A percentile compares a stretch with the other conserved stretches of the same genome.
phyloP scores from a whole-genome alignment of 345 rosid species.

The Conringia planisiliqua region DNA sequence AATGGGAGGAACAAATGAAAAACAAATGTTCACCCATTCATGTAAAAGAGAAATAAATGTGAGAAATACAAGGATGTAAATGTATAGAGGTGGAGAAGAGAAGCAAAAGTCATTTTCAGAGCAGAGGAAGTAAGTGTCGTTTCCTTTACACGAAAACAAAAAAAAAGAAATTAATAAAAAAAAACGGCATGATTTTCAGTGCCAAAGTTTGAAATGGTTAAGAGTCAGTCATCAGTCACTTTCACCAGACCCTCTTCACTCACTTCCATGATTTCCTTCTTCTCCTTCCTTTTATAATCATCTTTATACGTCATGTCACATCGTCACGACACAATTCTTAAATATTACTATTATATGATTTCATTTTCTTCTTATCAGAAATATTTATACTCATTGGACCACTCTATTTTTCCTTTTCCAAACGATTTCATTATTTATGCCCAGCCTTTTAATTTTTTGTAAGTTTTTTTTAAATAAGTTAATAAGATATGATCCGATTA shows the following conservation, averaged over 20 bases:
- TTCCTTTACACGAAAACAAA: constrained; percentile 4
- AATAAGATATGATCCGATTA: not conserved
- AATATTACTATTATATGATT: not conserved
- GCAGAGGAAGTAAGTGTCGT: constrained; percentile 27
- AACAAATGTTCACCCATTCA: not conserved
- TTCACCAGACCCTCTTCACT: constrained; percentile 25
- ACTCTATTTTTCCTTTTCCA: not conserved
- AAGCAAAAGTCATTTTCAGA: constrained; percentile 31
- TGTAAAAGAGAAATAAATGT: constrained; percentile 11
- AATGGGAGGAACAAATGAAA: constrained; percentile 20
- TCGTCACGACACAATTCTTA: constrained; percentile 9
- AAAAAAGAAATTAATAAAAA: not conserved
- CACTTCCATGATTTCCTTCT: constrained; percentile 37
- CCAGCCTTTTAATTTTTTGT: not conserved
- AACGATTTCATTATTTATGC: not conserved
- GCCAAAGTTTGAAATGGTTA: constrained; percentile 34
- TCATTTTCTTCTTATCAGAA: not conserved
- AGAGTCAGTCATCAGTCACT: constrained; percentile 36
- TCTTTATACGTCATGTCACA: constrained; percentile 29
- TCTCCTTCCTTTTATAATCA: constrained; percentile 14
- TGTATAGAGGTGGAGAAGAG: not conserved
- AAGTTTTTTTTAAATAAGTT: not conserved
- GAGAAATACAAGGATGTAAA: constrained; percentile 12
- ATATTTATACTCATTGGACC: constrained; percentile 10
- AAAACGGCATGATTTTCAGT: constrained; percentile 34